Evolutionary conservation across 148 eudicot genomes (phyloP).

Genomic region (Fagopyrum homotropicum): DNA sequence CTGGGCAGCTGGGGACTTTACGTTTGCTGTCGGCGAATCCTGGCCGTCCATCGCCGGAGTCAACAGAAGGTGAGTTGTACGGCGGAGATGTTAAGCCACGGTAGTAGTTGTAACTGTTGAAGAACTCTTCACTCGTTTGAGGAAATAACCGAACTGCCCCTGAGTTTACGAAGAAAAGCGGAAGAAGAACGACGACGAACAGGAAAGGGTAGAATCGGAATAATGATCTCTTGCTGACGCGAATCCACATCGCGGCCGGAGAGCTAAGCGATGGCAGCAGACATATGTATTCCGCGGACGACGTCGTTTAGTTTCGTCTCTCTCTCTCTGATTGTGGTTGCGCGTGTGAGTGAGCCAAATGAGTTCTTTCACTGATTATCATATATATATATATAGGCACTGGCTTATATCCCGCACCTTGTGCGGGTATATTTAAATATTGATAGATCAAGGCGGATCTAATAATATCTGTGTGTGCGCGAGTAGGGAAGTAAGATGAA

Average conservation of each 20-base stretch:
- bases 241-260: background rate
- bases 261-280: background rate
- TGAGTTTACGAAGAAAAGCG: background rate
- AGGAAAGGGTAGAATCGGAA: constrained; percentile 1
- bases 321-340: background rate
- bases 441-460: no score
- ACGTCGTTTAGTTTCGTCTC: background rate
- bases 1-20: constrained; percentile 12
- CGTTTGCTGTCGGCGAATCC: background rate
- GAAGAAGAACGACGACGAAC: background rate
- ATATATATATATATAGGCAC: background rate
- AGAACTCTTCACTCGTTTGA: background rate
- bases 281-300: background rate
- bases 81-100: constrained; percentile 6
- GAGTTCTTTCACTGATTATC: background rate
- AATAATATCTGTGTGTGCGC: no score
- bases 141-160: constrained; percentile 2
- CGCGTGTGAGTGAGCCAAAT: background rate
- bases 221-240: background rate
- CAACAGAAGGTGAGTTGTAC: background rate
- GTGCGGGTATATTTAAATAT: no score
- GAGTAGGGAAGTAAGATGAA: no score
- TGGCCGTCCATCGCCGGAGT: background rate
- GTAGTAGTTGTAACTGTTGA: constrained; percentile 7
- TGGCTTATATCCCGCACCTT: no score